Conservation (phyloP, 495 filamentous ascomycete genomes). For the Penicillium taxi region DNA sequence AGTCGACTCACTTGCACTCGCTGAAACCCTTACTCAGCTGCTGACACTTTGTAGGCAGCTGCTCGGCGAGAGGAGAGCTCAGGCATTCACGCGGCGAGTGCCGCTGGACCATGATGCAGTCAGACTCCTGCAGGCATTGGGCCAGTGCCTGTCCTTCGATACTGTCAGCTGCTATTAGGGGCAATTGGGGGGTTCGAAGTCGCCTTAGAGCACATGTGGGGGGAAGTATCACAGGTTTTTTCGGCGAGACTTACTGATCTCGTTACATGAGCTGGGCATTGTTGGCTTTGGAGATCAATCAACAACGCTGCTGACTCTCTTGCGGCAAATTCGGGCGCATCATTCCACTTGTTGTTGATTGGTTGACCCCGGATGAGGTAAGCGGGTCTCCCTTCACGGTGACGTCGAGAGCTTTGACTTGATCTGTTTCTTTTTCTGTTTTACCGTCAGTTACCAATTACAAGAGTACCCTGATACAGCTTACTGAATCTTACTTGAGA, state of each 20-base stretch:
- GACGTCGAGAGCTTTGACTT: slow-evolving; percentile 18
- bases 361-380: slow-evolving; percentile 34
- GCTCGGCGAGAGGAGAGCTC: slow-evolving; percentile 64
- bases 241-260: slow-evolving; percentile 65
- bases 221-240: background rate
- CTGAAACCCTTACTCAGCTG: slow-evolving; percentile 87
- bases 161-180: slow-evolving; percentile 9
- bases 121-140: slow-evolving; percentile 86
- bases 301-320: background rate
- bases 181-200: background rate
- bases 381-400: slow-evolving; percentile 28
- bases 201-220: slow-evolving; percentile 3
- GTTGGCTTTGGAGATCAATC: slow-evolving; percentile 17
- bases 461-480: no score
- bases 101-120: slow-evolving; percentile 88
- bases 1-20: slow-evolving; percentile 71
- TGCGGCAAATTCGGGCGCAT: slow-evolving; percentile 18
- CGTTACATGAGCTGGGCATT: slow-evolving; percentile 95
- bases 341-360: slow-evolving; percentile 15
- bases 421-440: slow-evolving; percentile 2
- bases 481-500: no score
- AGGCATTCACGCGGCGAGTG: slow-evolving; percentile 83
- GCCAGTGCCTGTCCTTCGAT: slow-evolving; percentile 71
- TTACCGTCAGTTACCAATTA: no score
- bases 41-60: slow-evolving; percentile 79